Conservation (phyloP, 2,329 filamentous ascomycete genomes). For the Scedosporium dehoogii region DNA sequence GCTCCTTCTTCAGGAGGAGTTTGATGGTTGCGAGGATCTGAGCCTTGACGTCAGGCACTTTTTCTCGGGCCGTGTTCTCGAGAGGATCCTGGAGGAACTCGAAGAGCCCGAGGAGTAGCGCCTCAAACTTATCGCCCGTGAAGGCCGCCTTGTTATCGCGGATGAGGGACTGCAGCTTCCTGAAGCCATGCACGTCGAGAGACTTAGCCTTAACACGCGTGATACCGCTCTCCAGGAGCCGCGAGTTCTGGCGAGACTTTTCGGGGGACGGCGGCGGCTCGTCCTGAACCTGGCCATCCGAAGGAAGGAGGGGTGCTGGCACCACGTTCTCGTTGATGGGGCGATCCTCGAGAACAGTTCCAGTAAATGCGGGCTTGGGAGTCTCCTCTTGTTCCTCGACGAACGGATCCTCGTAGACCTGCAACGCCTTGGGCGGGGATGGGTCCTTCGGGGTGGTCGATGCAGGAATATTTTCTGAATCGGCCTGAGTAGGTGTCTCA, state of each 20-base stretch:
- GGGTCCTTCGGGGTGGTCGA: neutral
- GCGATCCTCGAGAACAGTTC: slow-evolving; percentile 48
- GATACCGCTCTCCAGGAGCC: slow-evolving; percentile 65
- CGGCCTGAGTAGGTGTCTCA: neutral
- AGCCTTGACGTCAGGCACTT: slow-evolving; percentile 61
- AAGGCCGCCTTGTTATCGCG: slow-evolving; percentile 56
- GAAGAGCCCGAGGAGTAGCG: slow-evolving; percentile 58
- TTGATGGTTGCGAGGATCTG: slow-evolving; percentile 68
- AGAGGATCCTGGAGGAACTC: slow-evolving; percentile 59
- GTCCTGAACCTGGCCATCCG: neutral
- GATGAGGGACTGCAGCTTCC: slow-evolving; percentile 65
- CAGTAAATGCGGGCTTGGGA: slow-evolving; percentile 33
- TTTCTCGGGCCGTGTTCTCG: slow-evolving; percentile 45
- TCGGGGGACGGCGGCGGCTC: slow-evolving; percentile 30
- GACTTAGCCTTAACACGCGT: slow-evolving; percentile 59
- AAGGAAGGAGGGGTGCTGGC: neutral
- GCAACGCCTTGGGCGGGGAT: neutral
- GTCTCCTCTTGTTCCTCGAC: slow-evolving; percentile 36
- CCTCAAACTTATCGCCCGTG: slow-evolving; percentile 57
- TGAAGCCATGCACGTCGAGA: slow-evolving; percentile 74
- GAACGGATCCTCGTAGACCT: slow-evolving; percentile 54
- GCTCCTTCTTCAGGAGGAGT: slow-evolving; percentile 58
- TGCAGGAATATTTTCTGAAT: neutral
- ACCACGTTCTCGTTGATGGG: slow-evolving; percentile 46
- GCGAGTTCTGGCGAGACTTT: slow-evolving; percentile 45